Conservation (phyloP, 1,284 basidiomycete species). For the Puccinia triticina region DNA sequence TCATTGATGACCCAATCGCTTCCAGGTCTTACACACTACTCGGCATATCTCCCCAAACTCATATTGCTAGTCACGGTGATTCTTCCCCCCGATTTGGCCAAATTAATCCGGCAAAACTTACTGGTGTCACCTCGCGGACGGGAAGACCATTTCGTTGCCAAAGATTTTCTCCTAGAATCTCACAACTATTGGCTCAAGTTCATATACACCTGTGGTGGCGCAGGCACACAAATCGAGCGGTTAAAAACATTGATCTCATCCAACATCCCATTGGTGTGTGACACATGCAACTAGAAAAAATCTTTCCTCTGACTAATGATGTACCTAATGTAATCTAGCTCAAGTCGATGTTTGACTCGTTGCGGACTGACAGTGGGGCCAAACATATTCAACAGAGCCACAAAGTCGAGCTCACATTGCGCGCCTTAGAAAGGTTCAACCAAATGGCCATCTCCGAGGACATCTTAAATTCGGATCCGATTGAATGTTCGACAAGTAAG, state of each 20-base stretch:
- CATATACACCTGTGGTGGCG: background rate
- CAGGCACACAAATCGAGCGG: background rate
- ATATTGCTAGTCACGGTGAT: background rate
- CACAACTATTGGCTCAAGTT: slow-evolving; percentile 2
- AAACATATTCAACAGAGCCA: background rate
- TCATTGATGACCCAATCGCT: slow-evolving; percentile 1
- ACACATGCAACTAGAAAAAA: background rate
- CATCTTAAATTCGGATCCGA: background rate
- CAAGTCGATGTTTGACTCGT: background rate
- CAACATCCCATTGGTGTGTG: background rate
- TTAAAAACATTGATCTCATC: background rate
- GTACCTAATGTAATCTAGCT: background rate
- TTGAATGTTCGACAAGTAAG: background rate
- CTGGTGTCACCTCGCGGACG: background rate
- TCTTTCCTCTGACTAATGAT: background rate
- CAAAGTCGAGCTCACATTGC: background rate
- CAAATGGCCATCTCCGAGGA: background rate
- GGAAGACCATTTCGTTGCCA: background rate
- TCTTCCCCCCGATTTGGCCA: background rate
- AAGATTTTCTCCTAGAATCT: background rate
- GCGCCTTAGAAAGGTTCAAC: background rate
- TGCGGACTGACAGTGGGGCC: background rate
- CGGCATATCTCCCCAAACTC: background rate
- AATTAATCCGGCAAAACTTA: background rate
- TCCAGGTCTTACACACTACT: background rate